Conservation (phyloP, 2,329 filamentous ascomycete species). For the Penicillium fuscoglaucum region DNA sequence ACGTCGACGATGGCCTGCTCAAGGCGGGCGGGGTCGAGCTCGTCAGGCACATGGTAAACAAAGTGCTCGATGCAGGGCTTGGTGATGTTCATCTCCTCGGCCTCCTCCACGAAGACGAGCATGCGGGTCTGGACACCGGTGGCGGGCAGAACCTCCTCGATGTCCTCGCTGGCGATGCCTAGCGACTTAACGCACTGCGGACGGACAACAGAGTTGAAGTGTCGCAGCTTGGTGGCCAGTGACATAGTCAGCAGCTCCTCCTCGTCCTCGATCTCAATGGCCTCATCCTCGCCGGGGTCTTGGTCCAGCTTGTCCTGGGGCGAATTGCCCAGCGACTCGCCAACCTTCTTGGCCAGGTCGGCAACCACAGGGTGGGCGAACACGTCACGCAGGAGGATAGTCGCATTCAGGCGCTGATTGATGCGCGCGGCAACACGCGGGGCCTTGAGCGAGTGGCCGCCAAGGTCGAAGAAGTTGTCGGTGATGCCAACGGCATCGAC, state of each 20-base stretch:
- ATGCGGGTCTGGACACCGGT: not conserved
- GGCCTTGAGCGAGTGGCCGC: not conserved
- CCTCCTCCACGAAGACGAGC: not conserved
- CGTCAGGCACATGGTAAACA: not conserved
- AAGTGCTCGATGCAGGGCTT: not conserved
- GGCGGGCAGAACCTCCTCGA: not conserved
- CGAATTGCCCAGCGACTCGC: not conserved
- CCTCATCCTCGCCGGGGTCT: too few relatives aligned
- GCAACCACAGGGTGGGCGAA: not conserved
- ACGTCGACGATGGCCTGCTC: not conserved
- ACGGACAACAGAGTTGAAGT: not conserved
- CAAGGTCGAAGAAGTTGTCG: not conserved
- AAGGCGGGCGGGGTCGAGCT: not conserved
- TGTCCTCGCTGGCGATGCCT: not conserved
- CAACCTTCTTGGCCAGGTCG: not conserved
- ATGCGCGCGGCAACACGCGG: not conserved
- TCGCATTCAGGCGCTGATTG: not conserved
- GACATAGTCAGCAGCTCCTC: not conserved
- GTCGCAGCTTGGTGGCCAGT: not conserved
- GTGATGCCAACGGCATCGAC: not conserved
- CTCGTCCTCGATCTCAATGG: not conserved
- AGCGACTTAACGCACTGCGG: not conserved
- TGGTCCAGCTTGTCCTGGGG: not conserved
- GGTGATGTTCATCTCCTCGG: not conserved
- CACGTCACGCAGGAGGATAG: not conserved